A percentile compares a stretch with the other conserved stretches of the same genome.
Evolutionary conservation across 2,329 filamentous ascomycete genomes (phyloP).

Genomic region (Lachnellula arida): DNA sequence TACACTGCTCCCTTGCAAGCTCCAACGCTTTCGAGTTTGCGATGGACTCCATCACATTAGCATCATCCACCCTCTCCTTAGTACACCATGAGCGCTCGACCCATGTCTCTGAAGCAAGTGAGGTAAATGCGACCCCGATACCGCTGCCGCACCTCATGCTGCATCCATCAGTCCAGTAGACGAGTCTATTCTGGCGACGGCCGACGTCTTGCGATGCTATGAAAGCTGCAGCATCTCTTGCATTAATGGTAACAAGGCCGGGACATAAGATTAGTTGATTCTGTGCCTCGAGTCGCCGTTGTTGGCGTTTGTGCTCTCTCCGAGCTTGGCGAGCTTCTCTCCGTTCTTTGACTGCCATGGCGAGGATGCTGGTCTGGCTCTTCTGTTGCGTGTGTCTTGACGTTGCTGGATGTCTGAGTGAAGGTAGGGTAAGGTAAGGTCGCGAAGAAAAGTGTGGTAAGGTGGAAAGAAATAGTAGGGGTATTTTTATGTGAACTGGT

Average conservation of each 20-base stretch:
- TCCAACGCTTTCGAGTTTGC: neutral
- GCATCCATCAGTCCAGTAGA: neutral
- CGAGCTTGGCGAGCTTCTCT: no score
- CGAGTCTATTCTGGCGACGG: neutral
- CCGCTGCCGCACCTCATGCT: neutral
- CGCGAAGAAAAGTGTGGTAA: neutral
- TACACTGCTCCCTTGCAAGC: neutral
- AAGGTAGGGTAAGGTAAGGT: neutral
- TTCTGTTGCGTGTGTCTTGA: neutral
- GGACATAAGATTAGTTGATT: neutral
- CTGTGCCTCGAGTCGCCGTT: no score
- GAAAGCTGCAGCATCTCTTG: neutral
- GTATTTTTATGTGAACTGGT: neutral
- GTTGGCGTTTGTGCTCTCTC: no score
- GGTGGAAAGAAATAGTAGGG: neutral
- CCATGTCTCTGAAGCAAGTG: neutral
- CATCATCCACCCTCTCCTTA: neutral
- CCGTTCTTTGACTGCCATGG: neutral
- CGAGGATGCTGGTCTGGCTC: neutral
- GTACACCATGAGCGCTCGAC: neutral
- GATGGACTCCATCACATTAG: neutral
- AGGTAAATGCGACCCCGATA: neutral
- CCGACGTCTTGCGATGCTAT: neutral
- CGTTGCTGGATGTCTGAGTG: neutral
- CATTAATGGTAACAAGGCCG: neutral